Evolutionary conservation across 192 early-diverging fungal genomes (phyloP), one percentile per base, ranked within the genome.

Genomic region (Backusella mclennaniae): DNA sequence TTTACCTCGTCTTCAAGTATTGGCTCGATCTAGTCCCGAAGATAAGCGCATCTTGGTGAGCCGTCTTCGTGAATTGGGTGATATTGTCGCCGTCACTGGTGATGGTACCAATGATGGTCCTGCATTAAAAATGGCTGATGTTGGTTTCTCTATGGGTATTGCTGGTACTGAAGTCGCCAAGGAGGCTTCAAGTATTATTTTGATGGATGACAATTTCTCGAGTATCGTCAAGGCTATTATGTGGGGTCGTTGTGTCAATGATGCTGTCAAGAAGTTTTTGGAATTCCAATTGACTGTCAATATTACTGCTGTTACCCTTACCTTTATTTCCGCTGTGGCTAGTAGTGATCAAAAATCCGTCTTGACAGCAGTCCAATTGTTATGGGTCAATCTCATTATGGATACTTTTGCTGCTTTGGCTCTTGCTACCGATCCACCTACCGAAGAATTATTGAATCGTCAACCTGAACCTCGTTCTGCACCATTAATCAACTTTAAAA

Each of bases 351-450:
- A 96, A 79, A 86, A 89, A 68, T 90, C 96, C 2, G 95, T 95
- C 19, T 86, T 99, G 77, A 95, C 95, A 0, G 97, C 97, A 19
- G 93, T 98, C 0, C 98, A 99, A 84, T 80, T 99, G 67, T 85
- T 99, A 71, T 99, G 97, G 97, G 95, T 99, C 69, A 99, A 99
- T 85, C 84, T 99, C 76, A 98, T 99, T 56, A 99, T 99, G 98
- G 97, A 99, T 87, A 96, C 96, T 0, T 89, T 99, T 79, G 98
- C 98, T 0, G 96, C 98, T 23, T 90, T 99, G 33, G 98, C 97
- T 2, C 89, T 98, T 42, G 97, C 98, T 3, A 98, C 98, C 19
- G 98, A 99, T 76, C 92, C 93, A 69, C 97, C 98, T 1, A 93
- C 91, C 2, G 77, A 76, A 1, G 92, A 92, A 23, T 79, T 99